Evolutionary conservation across 1,139 yeast genomes (phyloP).

Genomic region (Yamadazyma friedrichii): DNA sequence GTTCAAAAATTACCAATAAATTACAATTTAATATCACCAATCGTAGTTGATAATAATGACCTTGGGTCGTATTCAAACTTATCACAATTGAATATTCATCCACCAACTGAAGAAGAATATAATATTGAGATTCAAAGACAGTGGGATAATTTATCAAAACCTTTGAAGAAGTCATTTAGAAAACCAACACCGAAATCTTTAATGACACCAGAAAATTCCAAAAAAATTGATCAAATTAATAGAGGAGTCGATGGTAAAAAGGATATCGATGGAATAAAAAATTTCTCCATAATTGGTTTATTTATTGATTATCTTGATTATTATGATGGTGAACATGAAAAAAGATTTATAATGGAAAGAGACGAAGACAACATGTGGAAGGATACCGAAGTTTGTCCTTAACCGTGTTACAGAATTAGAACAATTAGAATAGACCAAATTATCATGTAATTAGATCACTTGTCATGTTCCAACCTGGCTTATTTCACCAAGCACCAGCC

Average conservation of each 20-base stretch:
- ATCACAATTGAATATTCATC: conserved; percentile 23
- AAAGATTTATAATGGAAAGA: conserved; percentile 54
- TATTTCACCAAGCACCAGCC: too few relatives aligned
- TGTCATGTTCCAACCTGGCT: too few relatives aligned
- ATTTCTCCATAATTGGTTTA: conserved; percentile 68
- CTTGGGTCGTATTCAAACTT: conserved; percentile 27
- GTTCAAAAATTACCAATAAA: conserved; percentile 18
- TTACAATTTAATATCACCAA: conserved; percentile 29
- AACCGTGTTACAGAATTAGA: conserved; percentile 5
- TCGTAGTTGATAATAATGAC: conserved; percentile 16
- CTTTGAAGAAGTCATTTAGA: conserved; percentile 62
- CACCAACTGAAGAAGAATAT: conserved; percentile 70
- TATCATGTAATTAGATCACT: too few relatives aligned
- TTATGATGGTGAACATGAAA: conserved; percentile 57
- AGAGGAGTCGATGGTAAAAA: conserved; percentile 85
- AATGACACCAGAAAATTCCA: conserved; percentile 56
- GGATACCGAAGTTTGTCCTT: conserved; percentile 79
- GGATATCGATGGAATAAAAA: conserved; percentile 63
- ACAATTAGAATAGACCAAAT: conserved; percentile 5
- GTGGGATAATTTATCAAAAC: conserved; percentile 61
- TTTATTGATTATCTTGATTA: conserved; percentile 74
- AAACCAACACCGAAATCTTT: conserved; percentile 69
- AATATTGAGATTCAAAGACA: conserved; percentile 55
- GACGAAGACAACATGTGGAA: conserved; percentile 65
- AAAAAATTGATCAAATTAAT: conserved; percentile 63